Evolutionary conservation across 495 filamentous ascomycete species (phyloP).

Genomic region (Podospora pseudoanserina): DNA sequence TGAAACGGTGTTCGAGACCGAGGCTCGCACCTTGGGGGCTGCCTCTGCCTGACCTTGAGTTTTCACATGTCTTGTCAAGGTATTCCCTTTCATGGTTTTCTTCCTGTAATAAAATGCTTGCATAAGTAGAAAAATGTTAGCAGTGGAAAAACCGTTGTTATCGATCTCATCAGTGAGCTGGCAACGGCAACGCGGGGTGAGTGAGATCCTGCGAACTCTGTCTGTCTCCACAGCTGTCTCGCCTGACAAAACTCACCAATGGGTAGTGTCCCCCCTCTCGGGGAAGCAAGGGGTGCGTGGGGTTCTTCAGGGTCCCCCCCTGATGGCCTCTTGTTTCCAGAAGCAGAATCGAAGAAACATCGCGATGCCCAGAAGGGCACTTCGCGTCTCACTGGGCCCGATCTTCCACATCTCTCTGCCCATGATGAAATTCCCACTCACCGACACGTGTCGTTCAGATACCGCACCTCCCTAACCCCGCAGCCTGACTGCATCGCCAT

Average conservation of each 20-base stretch:
- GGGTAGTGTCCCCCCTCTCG: neutral
- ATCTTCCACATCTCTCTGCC: conserved; percentile 4
- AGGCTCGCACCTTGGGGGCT: neutral
- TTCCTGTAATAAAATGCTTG: neutral
- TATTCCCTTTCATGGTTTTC: no score
- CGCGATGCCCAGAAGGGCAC: neutral
- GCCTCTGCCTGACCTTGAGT: neutral
- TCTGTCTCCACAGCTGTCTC: neutral
- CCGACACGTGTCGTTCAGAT: conserved; percentile 13
- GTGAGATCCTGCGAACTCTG: neutral
- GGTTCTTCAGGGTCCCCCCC: conserved; percentile 1
- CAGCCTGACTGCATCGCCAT: conserved; percentile 16
- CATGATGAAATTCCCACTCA: neutral
- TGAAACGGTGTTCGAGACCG: neutral
- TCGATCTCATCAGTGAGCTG: neutral
- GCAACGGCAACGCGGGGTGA: neutral
- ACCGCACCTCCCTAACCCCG: conserved; percentile 6
- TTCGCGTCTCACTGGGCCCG: neutral
- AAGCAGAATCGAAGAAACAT: conserved; percentile 6
- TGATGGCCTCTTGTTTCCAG: neutral
- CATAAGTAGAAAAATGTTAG: neutral
- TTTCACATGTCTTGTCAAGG: neutral
- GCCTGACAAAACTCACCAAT: conserved; percentile 5
- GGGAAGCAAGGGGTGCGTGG: neutral
- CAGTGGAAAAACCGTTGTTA: neutral